Evolutionary conservation across 768 basidiomycete species (phyloP), one percentile per base, ranked within the genome.

Genomic region (Mycena haematopus): DNA sequence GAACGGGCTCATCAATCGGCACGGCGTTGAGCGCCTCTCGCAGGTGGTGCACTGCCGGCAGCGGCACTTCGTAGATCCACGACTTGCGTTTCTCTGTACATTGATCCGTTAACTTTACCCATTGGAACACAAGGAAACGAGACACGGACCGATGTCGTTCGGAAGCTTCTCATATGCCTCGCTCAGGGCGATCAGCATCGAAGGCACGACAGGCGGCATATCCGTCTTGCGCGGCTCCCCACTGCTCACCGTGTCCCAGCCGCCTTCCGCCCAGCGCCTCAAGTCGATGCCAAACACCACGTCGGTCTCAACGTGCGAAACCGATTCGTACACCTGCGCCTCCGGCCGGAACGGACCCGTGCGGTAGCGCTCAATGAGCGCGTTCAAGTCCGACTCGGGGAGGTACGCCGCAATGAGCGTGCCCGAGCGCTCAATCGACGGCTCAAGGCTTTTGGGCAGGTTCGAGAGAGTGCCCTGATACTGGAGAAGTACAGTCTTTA

Each of bases 21-120:
- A 91, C 76, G 11, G 82, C 85, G 72, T 97, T 96, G 56, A 98
- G 79, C 6, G 82, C 82, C 75, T 95, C 92, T 59, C 96, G 88
- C 31, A 98, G 86, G 61, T 90, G 90, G 69, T 99, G 96, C 17
- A 91, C 84, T 25, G 87, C 86, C 1, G 86, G 80, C 7, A 99
- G 82, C 1, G 95, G 95, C 4, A 93, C 91, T 69, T 98, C 94
- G 75, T 97, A 99, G 56, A 98, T 92, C 96, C 96, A 98, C 4
- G 89, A 79, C 78, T 90, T 94, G 61, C 96, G 87, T 72, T 86
- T 90, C 73, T 96, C 95, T 88, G 71, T 9, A 49, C 25, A 47
- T 8, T 55, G 38, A 59, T 49, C 54, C 19, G 19, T 45, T 13
- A 45, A 10, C 51, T 35, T 19, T 33, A 21, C 27, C 10, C 6